phyloP scores from a whole-genome alignment of 2,329 filamentous ascomycete genomes.

The Dissoconium aciculare region DNA sequence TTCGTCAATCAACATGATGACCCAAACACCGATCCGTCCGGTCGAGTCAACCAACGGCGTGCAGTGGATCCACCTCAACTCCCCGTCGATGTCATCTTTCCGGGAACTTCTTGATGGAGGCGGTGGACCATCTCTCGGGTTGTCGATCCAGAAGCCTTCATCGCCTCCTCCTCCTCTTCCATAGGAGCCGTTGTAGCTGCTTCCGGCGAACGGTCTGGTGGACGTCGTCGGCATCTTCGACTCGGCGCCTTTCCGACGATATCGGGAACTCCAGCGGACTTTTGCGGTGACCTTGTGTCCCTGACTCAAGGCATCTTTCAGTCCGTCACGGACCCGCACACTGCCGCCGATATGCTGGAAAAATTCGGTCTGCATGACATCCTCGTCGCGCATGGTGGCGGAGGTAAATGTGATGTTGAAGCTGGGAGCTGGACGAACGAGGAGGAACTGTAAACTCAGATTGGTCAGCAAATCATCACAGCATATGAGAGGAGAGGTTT shows the following conservation, averaged over 20 bases:
- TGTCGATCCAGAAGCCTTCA: no score
- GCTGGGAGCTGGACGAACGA: constrained; percentile 50
- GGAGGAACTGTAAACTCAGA: constrained; percentile 35
- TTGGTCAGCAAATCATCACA: not conserved
- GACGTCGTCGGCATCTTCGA: not conserved
- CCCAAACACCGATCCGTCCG: constrained; percentile 31
- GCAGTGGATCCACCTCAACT: constrained; percentile 30
- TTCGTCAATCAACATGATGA: constrained; percentile 22
- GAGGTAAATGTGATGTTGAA: constrained; percentile 55
- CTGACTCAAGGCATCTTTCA: constrained; percentile 26
- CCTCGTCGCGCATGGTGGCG: constrained; percentile 50
- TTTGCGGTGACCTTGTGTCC: constrained; percentile 31
- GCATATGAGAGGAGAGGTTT: no score
- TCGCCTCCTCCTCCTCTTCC: not conserved
- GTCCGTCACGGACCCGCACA: constrained; percentile 23
- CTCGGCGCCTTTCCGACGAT: not conserved
- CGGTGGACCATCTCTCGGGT: no score
- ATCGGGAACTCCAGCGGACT: constrained; percentile 25
- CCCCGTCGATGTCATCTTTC: constrained; percentile 2
- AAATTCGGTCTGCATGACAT: constrained; percentile 40
- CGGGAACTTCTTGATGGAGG: not conserved
- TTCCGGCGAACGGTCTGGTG: not conserved
- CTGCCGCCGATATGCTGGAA: constrained; percentile 31
- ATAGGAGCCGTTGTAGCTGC: not conserved
- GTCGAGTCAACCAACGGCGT: constrained; percentile 31